A percentile compares a stretch with the other conserved stretches of the same genome.
These are phyloP conservation scores for Suillus ampliporus DNA, from an alignment of 768 basidiomycete genomes.

Conservation along the genomic window DNA sequence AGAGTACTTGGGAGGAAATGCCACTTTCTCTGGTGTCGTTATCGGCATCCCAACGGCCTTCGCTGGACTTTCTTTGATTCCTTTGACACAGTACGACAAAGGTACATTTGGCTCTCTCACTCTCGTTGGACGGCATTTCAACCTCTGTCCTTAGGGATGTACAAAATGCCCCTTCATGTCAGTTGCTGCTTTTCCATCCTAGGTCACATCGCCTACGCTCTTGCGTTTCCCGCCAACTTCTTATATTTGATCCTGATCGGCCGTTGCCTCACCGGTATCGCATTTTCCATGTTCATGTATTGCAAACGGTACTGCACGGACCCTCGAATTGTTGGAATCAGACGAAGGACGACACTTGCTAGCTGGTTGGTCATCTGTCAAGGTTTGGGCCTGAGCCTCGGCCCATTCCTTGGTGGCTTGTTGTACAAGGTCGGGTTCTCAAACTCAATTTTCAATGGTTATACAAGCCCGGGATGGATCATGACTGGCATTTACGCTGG, in stretches of 20 bases:
- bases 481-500: slow-evolving; percentile 59
- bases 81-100: slow-evolving; percentile 59
- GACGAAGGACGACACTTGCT: slow-evolving; percentile 64
- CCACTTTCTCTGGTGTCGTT: slow-evolving; percentile 71
- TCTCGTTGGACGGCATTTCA: neutral
- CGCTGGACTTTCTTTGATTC: slow-evolving; percentile 61
- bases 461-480: slow-evolving; percentile 69
- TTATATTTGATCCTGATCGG: slow-evolving; percentile 75
- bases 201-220: slow-evolving; percentile 64
- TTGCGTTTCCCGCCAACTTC: slow-evolving; percentile 62
- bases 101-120: slow-evolving; percentile 41
- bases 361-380: slow-evolving; percentile 69
- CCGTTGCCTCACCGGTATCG: slow-evolving; percentile 66
- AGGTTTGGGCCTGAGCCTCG: slow-evolving; percentile 63
- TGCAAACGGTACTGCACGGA: slow-evolving; percentile 72
- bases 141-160: slow-evolving; percentile 48
- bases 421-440: slow-evolving; percentile 65
- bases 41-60: slow-evolving; percentile 72
- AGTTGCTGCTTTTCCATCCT: slow-evolving; percentile 57
- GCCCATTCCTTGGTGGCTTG: slow-evolving; percentile 67
- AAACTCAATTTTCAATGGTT: slow-evolving; percentile 68
- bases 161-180: slow-evolving; percentile 58
- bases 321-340: slow-evolving; percentile 66
- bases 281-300: slow-evolving; percentile 71
- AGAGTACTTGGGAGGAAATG: slow-evolving; percentile 63